Base-by-base conservation (phyloP, 768 basidiomycete species). In the Suillus fuscotomentosus region DNA sequence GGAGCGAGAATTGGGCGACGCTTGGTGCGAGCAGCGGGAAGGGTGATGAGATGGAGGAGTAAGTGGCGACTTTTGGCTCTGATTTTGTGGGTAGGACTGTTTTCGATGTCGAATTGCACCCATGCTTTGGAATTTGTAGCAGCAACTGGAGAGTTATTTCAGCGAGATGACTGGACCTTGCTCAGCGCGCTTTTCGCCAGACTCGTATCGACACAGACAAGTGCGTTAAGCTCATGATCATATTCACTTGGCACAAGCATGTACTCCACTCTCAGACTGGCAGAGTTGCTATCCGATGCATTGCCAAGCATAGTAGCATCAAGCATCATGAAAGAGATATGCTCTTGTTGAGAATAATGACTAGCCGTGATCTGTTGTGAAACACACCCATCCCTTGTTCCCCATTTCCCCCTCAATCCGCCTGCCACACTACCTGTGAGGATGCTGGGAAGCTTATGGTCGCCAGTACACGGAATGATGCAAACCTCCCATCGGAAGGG, bases 361-460 rank as follows among this genome's bases (percentile, higher is more conserved):
- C 45, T 20, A 45, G 20, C 20, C n/a, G 17, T 2, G 45, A 6
- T 45, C 45, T 45, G 45, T 20, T 9, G 24, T 55, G 54, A 24
- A 27, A n/a, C 24, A 27, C 27, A 31, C 15, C 27, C 11, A 7
- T 27, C 15, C 15, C 22, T 31, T 42, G 13, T 14, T 15, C 15
- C 34, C 74, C 59, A 88, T 36, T 89, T 88, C 72, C 77, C 86
- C 77, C 84, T 86, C 53, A 72, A 73, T 62, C 79, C 76, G 1
- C 69, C 76, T 38, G 83, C 76, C 63, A 86, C 83, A 56, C 85
- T 85, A n/a, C 88, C 88, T 34, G 87, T 80, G 39, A 95, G 75
- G 24, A 88, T 90, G 68, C 88, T 90, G n/a, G 92, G 93, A 61
- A 94, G 76, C 66, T 85, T 82, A 67, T 85, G 77, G 48, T 77